These are phyloP conservation scores for Cystobasidiaceae sp. DNA, from an alignment of 1,284 basidiomycete genomes.

Conservation along the genomic window DNA sequence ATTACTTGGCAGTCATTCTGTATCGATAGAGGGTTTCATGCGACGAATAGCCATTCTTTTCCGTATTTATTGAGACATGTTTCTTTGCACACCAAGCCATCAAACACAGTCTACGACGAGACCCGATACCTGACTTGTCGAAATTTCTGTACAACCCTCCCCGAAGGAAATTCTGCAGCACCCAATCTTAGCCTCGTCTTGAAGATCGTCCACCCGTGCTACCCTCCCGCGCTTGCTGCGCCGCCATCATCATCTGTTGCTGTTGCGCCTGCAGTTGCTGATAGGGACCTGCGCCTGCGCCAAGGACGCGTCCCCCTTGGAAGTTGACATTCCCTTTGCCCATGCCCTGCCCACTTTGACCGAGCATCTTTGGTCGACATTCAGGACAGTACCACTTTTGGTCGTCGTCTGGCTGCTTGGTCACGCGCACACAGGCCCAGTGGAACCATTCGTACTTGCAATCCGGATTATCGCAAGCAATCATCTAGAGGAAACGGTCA, in stretches of 20 bases:
- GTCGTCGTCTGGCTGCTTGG: constrained; percentile 22
- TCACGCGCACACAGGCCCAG: constrained; percentile 26
- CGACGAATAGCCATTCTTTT: too few species aligned
- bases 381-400: constrained; percentile 30
- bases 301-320: constrained; percentile 1
- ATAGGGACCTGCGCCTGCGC: constrained; percentile 7
- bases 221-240: constrained; percentile 20
- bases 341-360: constrained; percentile 3
- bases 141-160: too few species aligned
- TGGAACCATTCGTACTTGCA: constrained; percentile 42
- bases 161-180: not conserved
- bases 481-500: constrained; percentile 36
- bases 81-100: too few species aligned
- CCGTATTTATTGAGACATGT: too few species aligned
- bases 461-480: constrained; percentile 42
- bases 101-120: too few species aligned
- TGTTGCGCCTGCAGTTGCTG: constrained; percentile 26
- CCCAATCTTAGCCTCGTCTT: constrained; percentile 9
- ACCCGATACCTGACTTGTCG: too few species aligned
- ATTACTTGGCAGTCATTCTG: too few species aligned
- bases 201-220: constrained; percentile 17
- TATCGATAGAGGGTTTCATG: too few species aligned
- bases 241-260: constrained; percentile 29
- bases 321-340: constrained; percentile 11
- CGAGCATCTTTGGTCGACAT: not conserved